A percentile compares a stretch with the other conserved stretches of the same genome.
phyloP scores from a whole-genome alignment of 306 rosid genomes.

The Rosa persica region DNA sequence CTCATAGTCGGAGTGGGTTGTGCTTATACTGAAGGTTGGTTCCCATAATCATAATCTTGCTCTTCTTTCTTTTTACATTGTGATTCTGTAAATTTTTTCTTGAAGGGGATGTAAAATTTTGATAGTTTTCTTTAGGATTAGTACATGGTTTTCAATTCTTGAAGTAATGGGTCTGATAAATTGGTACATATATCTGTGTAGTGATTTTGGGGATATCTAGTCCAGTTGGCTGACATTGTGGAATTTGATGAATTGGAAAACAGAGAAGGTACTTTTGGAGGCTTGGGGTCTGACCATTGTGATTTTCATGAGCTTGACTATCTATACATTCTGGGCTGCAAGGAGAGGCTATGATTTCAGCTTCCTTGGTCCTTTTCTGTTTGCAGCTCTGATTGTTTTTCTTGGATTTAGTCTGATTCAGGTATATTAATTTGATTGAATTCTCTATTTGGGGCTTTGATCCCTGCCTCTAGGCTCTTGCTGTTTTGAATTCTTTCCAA shows the following conservation, averaged over 20 bases:
- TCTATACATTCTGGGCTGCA: slow-evolving; percentile 63
- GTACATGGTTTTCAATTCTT: neutral
- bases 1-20: slow-evolving; percentile 41
- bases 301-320: slow-evolving; percentile 39
- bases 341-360: slow-evolving; percentile 53
- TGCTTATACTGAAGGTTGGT: neutral
- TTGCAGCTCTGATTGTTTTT: slow-evolving; percentile 41
- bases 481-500: neutral
- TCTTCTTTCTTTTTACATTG: neutral
- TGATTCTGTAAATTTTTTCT: neutral
- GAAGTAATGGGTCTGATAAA: neutral
- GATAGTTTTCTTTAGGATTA: neutral
- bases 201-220: neutral
- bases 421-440: slow-evolving; percentile 17
- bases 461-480: neutral
- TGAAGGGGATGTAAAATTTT: neutral
- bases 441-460: neutral
- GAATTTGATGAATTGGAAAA: neutral
- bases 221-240: neutral
- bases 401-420: slow-evolving; percentile 43
- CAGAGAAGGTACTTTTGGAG: slow-evolving; percentile 43
- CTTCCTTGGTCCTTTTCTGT: slow-evolving; percentile 61
- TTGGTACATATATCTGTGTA: neutral
- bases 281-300: slow-evolving; percentile 45
- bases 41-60: neutral